Percentiles rank a stretch among this genome's conserved stretches.
Evolutionary conservation across 2,329 filamentous ascomycete species (phyloP).

Genomic region (Penicillium sp.): DNA sequence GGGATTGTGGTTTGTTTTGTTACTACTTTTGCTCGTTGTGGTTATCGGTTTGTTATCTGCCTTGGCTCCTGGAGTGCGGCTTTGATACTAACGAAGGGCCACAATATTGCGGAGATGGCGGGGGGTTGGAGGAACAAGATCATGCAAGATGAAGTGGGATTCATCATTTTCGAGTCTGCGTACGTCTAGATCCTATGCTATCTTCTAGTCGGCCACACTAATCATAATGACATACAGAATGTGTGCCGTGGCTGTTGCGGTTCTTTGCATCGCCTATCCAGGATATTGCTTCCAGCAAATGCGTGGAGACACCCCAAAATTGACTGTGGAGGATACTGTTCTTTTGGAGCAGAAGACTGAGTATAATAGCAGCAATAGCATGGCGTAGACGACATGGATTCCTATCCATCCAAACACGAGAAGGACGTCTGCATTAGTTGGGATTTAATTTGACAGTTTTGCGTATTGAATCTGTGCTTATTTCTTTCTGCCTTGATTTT

Average conservation of each 20-base stretch:
- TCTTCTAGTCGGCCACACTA: neutral
- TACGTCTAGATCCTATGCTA: neutral
- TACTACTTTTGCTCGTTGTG: neutral
- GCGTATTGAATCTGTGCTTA: neutral
- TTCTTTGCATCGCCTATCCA: neutral
- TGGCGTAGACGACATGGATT: neutral
- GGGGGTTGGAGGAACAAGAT: neutral
- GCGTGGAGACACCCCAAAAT: neutral
- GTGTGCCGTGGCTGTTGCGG: neutral
- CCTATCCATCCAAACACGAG: neutral
- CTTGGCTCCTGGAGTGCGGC: neutral
- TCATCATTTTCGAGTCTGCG: conserved; percentile 2
- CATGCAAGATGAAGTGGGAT: neutral
- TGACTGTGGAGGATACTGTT: neutral
- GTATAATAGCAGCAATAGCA: neutral
- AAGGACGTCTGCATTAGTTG: neutral
- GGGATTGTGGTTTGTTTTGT: neutral
- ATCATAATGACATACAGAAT: neutral
- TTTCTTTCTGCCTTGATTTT: neutral
- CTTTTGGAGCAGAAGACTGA: neutral
- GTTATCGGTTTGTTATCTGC: neutral
- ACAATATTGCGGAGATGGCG: neutral
- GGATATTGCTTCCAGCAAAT: neutral
- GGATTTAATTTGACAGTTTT: neutral
- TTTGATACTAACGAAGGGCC: neutral